Evolutionary conservation across 345 rosid genomes (phyloP), one percentile per base, ranked within the genome.

Genomic region (Bretschneidera sinensis): DNA sequence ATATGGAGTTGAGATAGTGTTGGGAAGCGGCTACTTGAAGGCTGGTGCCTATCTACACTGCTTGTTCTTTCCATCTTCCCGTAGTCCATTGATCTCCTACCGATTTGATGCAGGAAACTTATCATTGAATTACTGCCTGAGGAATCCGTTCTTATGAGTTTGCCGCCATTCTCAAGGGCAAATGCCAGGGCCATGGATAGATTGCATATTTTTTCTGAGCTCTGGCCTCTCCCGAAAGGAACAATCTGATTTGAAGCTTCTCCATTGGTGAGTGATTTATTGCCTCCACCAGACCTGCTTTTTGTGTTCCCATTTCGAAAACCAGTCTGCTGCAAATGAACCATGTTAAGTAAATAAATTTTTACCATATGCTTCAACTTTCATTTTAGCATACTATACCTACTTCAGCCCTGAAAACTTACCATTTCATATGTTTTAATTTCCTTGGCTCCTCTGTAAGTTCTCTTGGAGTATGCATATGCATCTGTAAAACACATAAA

Each of bases 131-230:
- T 52, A 39, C 61, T 83, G 52, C 76, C 79, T 2, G 87, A 74
- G 4, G 86, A 83, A 59, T 83, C 89, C 67, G 54, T 20, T 72
- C 74, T 79, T 67, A 71, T 64, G 33, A 83, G 66, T 23, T 83
- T 85, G 43, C 94, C 88, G 58, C 90, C 98, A 54, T 85, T 87
- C 72, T 86, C 84, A 2, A 87, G 66, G 60, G 92, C 92, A 73
- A 84, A 82, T 55, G 96, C 79, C 50, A 89, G 76, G 24, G 83
- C 96, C 82, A 76, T 63, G 13, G 95, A 84, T 9, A 86, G 71
- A 58, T 84, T 88, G 73, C 79, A 71, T 1, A 76, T 39, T 49
- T 82, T 83, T 45, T 78, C 79, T 13, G 81, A 62, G 67, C 56
- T 76, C 48, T 52, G 73, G 48, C 68, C 79, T 65, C 76, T 74